phyloP scores from a whole-genome alignment of 805 yeast genomes.

The Candida gorgasii region DNA sequence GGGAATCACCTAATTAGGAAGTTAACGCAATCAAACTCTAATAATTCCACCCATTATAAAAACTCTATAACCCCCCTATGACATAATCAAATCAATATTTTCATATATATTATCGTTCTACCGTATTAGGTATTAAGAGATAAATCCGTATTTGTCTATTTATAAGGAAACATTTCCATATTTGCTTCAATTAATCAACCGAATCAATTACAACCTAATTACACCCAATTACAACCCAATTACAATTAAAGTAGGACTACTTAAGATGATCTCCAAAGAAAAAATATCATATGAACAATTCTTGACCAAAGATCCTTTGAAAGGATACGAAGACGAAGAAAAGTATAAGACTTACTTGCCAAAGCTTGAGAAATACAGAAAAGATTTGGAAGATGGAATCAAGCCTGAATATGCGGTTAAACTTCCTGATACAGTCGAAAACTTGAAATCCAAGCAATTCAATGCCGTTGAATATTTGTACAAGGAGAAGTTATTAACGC shows the following conservation, averaged over 20 bases:
- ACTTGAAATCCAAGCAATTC: constrained; percentile 32
- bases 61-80: too few relatives aligned
- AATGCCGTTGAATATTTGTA: constrained; percentile 38
- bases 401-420: constrained; percentile 29
- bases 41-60: too few relatives aligned
- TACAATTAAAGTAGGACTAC: too few relatives aligned
- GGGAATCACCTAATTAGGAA: neutral
- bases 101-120: too few relatives aligned
- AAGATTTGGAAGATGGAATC: constrained; percentile 26
- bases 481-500: constrained; percentile 34
- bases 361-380: constrained; percentile 34
- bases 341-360: constrained; percentile 48
- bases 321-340: constrained; percentile 37
- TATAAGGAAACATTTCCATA: too few relatives aligned
- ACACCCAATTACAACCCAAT: too few relatives aligned
- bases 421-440: constrained; percentile 32
- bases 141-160: too few relatives aligned
- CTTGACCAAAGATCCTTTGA: constrained; percentile 13
- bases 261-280: constrained; percentile 3
- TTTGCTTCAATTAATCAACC: too few relatives aligned
- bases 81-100: too few relatives aligned
- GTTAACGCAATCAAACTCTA: too few relatives aligned
- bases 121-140: too few relatives aligned
- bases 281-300: constrained; percentile 11
- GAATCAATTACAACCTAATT: too few relatives aligned